Evolutionary conservation across 495 filamentous ascomycete genomes (phyloP), one percentile per base, ranked within the genome.

Genomic region (Penicillium maclennaniae): DNA sequence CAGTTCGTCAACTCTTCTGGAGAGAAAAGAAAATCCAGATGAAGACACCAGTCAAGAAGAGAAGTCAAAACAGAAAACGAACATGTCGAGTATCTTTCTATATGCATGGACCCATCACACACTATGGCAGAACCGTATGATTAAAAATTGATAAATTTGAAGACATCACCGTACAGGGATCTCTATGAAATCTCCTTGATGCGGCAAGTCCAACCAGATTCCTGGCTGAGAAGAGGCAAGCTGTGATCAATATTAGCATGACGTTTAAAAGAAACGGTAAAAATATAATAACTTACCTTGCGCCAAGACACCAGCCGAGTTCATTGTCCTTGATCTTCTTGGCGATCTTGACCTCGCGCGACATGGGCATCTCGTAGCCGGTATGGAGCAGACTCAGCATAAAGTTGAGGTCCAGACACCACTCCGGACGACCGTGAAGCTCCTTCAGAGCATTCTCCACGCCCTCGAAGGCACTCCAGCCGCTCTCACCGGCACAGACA

Each of bases 251-350:
- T 38, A 51, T 78, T 53, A 77, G 74, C 52, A 65, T 53, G 17
- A 21, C 14, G 26, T 7, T 43, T 10, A 28, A 7, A 10, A 6
- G 6, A 25, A 38, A 38, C 16, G 9, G 8, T 4, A 31, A 17
- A 16, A 2, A 28, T 26, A 19, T 6, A 23, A 27, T 12, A 45
- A 60, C 55, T 73, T 80, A 92, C 89, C 90, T 97, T 53, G 93
- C 93, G 61, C 93, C 93, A 68, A 98, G 76, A 74, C 92, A 97
- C 93, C 93, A 98, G 44, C 93, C 93, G 51, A 98, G 73, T 78
- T 98, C 95, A 69, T 96, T 96, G 31, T 84, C 85, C 78, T 92
- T 92, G 60, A 97, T 93, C 81, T 96, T 92, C 87, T 98, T 97
- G 26, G 93, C 93, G 60, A 96, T 95, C 78, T 87, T 89, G 48